Conservation (phyloP, 1,284 basidiomycete genomes). For the Ceratobasidium sp. region DNA sequence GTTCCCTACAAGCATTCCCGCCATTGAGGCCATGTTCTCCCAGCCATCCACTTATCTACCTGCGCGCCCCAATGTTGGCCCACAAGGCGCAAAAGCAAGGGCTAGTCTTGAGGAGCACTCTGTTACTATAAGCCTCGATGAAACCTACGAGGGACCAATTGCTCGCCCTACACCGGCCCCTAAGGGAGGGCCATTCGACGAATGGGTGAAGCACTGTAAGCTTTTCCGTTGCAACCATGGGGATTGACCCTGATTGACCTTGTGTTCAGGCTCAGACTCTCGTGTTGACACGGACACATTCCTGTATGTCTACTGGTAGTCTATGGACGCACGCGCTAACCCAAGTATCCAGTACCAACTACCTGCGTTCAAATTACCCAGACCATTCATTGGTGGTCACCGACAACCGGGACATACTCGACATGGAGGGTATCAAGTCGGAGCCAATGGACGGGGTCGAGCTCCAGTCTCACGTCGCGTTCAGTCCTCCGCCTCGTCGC, state of each 20-base stretch:
- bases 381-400: constrained; percentile 71
- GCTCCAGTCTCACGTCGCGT: constrained; percentile 56
- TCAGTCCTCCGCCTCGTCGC: constrained; percentile 64
- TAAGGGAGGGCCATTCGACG: constrained; percentile 58
- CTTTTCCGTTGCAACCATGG: constrained; percentile 19
- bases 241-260: constrained; percentile 54
- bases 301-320: constrained; percentile 8
- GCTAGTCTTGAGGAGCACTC: constrained; percentile 62
- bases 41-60: constrained; percentile 36
- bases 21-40: constrained; percentile 8
- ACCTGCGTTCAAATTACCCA: constrained; percentile 71
- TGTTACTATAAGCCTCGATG: constrained; percentile 63
- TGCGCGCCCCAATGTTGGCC: constrained; percentile 5
- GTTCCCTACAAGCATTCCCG: not conserved
- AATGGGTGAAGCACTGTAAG: constrained; percentile 70
- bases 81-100: not conserved
- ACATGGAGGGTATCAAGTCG: constrained; percentile 65
- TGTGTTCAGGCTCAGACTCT: constrained; percentile 11
- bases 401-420: constrained; percentile 64
- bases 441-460: constrained; percentile 65
- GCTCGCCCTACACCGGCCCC: constrained; percentile 21
- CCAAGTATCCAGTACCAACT: constrained; percentile 56
- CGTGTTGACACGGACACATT: constrained; percentile 45
- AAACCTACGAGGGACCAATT: constrained; percentile 16
- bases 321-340: not conserved